phyloP scores from a whole-genome alignment of 2,329 filamentous ascomycete genomes.

The Colletotrichum cuscutae region DNA sequence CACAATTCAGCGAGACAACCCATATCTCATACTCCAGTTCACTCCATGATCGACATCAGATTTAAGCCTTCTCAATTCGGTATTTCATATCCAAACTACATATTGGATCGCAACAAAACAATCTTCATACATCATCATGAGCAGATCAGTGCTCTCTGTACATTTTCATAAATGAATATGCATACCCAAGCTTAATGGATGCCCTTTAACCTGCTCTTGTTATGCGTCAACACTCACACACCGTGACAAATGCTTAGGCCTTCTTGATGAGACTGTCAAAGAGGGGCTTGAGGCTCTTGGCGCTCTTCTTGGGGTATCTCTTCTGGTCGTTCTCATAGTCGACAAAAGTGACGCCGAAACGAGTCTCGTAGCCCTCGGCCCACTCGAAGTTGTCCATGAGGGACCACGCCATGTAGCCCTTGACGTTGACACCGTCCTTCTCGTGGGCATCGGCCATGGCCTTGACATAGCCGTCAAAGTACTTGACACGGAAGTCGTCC shows the following conservation, averaged over 20 bases:
- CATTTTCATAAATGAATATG: slow-evolving; percentile 13
- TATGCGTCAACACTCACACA: not conserved
- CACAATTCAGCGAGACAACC: not conserved
- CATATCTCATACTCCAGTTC: not conserved
- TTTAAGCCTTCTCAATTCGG: not conserved
- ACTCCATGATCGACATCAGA: not conserved
- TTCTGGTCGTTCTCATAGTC: slow-evolving; percentile 85
- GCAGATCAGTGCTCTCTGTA: slow-evolving; percentile 3
- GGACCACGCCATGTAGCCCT: slow-evolving; percentile 87
- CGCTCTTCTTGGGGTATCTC: slow-evolving; percentile 86
- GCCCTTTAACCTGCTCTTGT: not conserved
- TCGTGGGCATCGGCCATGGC: slow-evolving; percentile 79
- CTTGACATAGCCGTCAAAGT: slow-evolving; percentile 80
- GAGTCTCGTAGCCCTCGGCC: slow-evolving; percentile 90
- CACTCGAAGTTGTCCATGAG: slow-evolving; percentile 93
- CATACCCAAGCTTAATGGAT: slow-evolving; percentile 4
- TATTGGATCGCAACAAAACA: not conserved
- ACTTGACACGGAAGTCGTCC: slow-evolving; percentile 84
- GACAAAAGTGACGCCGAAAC: slow-evolving; percentile 86
- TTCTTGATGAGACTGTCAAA: slow-evolving; percentile 79
- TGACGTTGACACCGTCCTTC: slow-evolving; percentile 80
- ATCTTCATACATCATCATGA: slow-evolving; percentile 25
- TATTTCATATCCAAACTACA: slow-evolving; percentile 1
- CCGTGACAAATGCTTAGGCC: slow-evolving; percentile 47
- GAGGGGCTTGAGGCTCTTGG: slow-evolving; percentile 74